Conservation (phyloP, 108 stramenopile species). For the Pinguiococcus pyrenoidosus region DNA sequence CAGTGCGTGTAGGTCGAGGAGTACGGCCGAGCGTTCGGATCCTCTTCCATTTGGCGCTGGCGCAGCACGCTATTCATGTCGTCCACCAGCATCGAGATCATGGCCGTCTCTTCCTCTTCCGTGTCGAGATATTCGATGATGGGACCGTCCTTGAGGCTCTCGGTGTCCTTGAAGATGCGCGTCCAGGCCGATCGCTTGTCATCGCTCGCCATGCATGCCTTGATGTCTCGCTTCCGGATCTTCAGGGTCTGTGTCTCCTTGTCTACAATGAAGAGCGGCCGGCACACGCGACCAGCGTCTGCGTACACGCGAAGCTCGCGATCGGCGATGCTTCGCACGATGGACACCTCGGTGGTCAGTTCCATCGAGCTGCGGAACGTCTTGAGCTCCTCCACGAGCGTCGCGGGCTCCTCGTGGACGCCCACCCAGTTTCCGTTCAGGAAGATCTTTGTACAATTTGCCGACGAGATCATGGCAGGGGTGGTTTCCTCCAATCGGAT, state of each 20-base stretch:
- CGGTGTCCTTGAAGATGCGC: too few relatives aligned
- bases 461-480: slow-evolving; percentile 81
- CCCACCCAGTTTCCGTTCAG: slow-evolving; percentile 99
- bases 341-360: slow-evolving; percentile 89
- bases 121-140: slow-evolving; percentile 95
- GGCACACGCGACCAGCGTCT: slow-evolving; percentile 95
- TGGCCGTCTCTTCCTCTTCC: slow-evolving; percentile 96
- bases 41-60: too few relatives aligned
- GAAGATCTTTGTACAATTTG: slow-evolving; percentile 75
- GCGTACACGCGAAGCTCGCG: slow-evolving; percentile 92
- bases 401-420: slow-evolving; percentile 76
- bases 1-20: slow-evolving; percentile 95
- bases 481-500: slow-evolving; percentile 67
- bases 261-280: slow-evolving; percentile 90
- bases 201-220: too few relatives aligned
- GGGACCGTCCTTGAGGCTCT: too few relatives aligned
- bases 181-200: too few relatives aligned
- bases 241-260: slow-evolving; percentile 45
- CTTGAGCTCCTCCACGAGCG: slow-evolving; percentile 50
- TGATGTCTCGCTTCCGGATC: slow-evolving; percentile 44
- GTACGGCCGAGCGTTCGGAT: slow-evolving; percentile 55
- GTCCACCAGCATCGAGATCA: slow-evolving; percentile 93
- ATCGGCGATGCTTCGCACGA: slow-evolving; percentile 82
- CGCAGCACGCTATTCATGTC: slow-evolving; percentile 53
- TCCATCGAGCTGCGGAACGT: slow-evolving; percentile 64